Evolutionary conservation across 306 rosid genomes (phyloP), one percentile per base, ranked within the genome.

Genomic region (Cucumis hystrix): DNA sequence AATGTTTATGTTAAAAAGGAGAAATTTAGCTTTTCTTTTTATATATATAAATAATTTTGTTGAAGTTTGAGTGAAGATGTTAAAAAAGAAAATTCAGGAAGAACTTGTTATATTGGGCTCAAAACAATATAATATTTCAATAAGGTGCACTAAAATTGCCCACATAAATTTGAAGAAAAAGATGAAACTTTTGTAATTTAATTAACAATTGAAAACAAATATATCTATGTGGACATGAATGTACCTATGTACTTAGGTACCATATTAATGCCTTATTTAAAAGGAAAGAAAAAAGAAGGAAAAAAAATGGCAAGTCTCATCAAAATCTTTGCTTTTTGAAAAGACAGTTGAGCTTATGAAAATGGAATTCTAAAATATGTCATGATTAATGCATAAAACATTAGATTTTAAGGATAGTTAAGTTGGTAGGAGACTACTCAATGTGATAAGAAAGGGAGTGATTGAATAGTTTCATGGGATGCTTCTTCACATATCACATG

Each of bases 371-470:
- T 43, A 68, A 68, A 68, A 41, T 20, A 33, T 20, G 74, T 43
- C 23, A 41, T 68, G 74, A 68, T 68, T 68, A 68, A 43, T 68
- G 55, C n/a, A 20, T 41, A 68, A 41, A 67, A 40, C 74, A 67
- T 67, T 10, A 21, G 74, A 69, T 69, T 69, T 69, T 12, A 69
- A 23, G 57, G 39, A 45, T 21, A 45, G 37, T 43, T 69, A 69
- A 20, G 75, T 69, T 69, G 75, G 75, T 69, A 69, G 75, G 75
- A 43, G 39, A 69, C 57, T 69, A 69, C 75, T 69, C 56, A 43
- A 21, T 43, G 74, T 67, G 74, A 67, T 11, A 40, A 40, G 54
- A 66, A 39, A 39, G 15, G 15, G 72, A 65, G 73, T 67, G 52
- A 67, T 40, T 67, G 55, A 67, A 41, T 21, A 67, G 74, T 67